Base-by-base conservation (phyloP, 1,284 basidiomycete species). In the Sporisorium iseilematis-ciliati region DNA sequence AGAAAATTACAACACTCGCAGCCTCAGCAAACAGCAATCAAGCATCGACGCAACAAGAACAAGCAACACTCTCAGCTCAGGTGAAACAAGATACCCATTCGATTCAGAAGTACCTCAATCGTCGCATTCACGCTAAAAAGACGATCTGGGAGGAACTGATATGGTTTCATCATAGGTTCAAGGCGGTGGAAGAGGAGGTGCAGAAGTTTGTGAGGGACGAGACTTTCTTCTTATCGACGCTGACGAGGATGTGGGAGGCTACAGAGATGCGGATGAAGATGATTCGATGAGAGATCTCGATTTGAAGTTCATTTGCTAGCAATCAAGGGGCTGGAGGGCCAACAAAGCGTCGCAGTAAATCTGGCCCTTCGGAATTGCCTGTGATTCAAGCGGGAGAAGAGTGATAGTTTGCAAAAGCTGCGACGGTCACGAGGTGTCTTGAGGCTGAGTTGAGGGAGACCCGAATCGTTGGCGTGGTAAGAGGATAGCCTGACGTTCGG, bases 241-340 rank as follows among this genome's bases (percentile, higher is more conserved):
- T 72, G 52, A 58, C 61, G 16, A 57, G 74, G 48, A 54, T 55
- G 23, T 76, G 74, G 74, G 74, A 76, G 59, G 42, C 65, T 40
- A 60, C 57, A 18, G 74, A 69, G 61, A 61, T 72, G 61, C 65
- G 68, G 65, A 65, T 76, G 61, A 72, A 76, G 56, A 72, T 75
- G 67, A 68, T 74, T 23, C 61, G 71, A 2, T 74, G 40, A 61
- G 11, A n/a, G 20, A n/a, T 42, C 4, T 42, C 11, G 11, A 12
- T 7, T 7, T 20, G n/a, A 43, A n/a, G 42, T 38, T 38, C 35
- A 38, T 16, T 16, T 38, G 35, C 35, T 16, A 14, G 4, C 35
- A 38, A 38, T n/a, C n/a, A 14, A 38, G 35, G 35, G 12, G 35
- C 35, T 38, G 33, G 33, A 38, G 35, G 35, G 14, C 14, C 35